Percentiles rank a stretch among this genome's conserved stretches.
Conservation (phyloP, 2,329 filamentous ascomycete genomes). For the Fusarium camptoceras region DNA sequence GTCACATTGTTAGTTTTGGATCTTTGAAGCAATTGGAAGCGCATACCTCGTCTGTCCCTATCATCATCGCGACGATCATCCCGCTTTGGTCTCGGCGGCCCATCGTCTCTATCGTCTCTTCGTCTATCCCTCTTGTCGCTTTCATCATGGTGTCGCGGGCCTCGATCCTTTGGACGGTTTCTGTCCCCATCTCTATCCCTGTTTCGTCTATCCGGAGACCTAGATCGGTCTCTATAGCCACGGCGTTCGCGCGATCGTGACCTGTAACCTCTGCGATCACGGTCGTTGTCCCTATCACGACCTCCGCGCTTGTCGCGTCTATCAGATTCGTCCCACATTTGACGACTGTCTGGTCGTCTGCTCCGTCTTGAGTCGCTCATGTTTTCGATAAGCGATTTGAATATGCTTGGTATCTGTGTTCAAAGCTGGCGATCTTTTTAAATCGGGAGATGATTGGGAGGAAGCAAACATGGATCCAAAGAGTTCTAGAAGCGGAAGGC, state of each 20-base stretch:
- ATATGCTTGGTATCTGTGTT: neutral
- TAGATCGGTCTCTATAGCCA: conserved; percentile 52
- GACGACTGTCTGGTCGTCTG: conserved; percentile 63
- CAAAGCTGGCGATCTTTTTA: neutral
- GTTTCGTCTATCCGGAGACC: conserved; percentile 53
- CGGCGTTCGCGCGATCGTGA: conserved; percentile 52
- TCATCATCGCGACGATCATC: conserved; percentile 46
- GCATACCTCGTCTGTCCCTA: conserved; percentile 44
- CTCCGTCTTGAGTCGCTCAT: conserved; percentile 53
- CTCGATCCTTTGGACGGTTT: conserved; percentile 49
- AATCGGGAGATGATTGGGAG: conserved; percentile 2
- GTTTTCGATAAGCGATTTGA: neutral
- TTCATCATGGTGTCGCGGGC: conserved; percentile 47
- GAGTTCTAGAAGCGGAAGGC: conserved; percentile 35
- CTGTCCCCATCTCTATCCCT: conserved; percentile 55
- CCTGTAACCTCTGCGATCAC: conserved; percentile 51
- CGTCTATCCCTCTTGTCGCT: conserved; percentile 40
- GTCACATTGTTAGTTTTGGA: conserved; percentile 15
- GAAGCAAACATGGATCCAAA: conserved; percentile 6
- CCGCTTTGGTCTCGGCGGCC: conserved; percentile 30
- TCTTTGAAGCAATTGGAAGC: neutral
- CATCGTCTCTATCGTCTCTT: conserved; percentile 45
- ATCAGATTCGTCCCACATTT: conserved; percentile 70
- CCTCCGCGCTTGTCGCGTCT: conserved; percentile 52
- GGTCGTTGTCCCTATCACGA: conserved; percentile 48